Percentiles rank a stretch among this genome's conserved stretches.
Evolutionary conservation across 768 basidiomycete species (phyloP).

Genomic region (Cystobasidiopsis lactophilus): DNA sequence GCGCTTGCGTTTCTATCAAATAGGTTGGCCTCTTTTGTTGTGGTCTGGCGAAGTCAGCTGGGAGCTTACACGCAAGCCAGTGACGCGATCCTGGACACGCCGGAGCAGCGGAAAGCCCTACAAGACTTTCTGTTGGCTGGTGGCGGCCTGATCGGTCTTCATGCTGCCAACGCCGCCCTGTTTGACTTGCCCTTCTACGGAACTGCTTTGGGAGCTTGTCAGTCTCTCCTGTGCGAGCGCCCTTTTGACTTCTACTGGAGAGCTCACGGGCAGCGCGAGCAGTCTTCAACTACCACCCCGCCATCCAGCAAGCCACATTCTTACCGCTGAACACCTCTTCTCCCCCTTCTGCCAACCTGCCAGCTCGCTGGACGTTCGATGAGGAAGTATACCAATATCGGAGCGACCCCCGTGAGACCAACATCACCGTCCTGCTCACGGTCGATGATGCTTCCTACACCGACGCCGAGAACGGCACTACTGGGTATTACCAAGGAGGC

Average conservation of each 20-base stretch:
- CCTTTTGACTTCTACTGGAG: too few relatives aligned
- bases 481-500: constrained; percentile 4
- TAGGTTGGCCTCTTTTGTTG: too few relatives aligned
- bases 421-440: constrained; percentile 7
- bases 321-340: constrained; percentile 3
- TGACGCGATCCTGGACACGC: constrained; percentile 7
- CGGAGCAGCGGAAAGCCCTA: constrained; percentile 2
- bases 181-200: constrained; percentile 6
- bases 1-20: constrained; percentile 1
- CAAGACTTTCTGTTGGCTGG: constrained; percentile 2
- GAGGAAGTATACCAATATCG: constrained; percentile 11
- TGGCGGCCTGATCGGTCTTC: constrained; percentile 8
- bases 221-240: too few relatives aligned
- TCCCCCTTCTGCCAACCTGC: constrained; percentile 2
- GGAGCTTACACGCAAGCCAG: too few relatives aligned
- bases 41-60: too few relatives aligned
- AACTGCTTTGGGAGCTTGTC: constrained; percentile 8
- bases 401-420: constrained; percentile 3
- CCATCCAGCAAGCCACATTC: constrained; percentile 8
- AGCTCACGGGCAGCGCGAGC: too few relatives aligned
- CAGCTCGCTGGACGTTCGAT: constrained; percentile 6
- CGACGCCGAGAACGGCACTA: neutral
- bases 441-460: constrained; percentile 4
- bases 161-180: constrained; percentile 5
- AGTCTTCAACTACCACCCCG: constrained; percentile 9